Evolutionary conservation across 2,329 filamentous ascomycete species (phyloP).

Genomic region (Cladorrhinum sp.): DNA sequence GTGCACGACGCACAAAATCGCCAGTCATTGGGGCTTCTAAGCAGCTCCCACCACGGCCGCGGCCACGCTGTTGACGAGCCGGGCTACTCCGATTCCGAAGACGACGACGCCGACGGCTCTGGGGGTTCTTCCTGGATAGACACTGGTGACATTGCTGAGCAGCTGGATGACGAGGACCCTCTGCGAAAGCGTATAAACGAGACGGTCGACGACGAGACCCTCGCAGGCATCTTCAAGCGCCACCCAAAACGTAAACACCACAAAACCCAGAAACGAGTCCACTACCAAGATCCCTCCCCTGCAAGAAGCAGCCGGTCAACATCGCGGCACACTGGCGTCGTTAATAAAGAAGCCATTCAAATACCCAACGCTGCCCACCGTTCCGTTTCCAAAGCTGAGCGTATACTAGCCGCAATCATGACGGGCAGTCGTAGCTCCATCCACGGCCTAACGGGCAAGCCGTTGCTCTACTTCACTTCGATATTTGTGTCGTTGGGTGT

Average conservation of each 20-base stretch:
- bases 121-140: slow-evolving; percentile 75
- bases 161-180: slow-evolving; percentile 80
- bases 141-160: slow-evolving; percentile 91
- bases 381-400: slow-evolving; percentile 64
- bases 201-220: slow-evolving; percentile 61
- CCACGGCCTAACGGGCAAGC: slow-evolving; percentile 92
- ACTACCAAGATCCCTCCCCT: slow-evolving; percentile 55
- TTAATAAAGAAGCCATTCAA: slow-evolving; percentile 74
- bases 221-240: slow-evolving; percentile 49
- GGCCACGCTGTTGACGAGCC: slow-evolving; percentile 46
- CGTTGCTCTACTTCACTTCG: slow-evolving; percentile 92
- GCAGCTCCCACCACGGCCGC: slow-evolving; percentile 38
- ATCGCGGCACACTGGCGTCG: slow-evolving; percentile 39
- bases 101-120: slow-evolving; percentile 64
- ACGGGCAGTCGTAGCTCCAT: slow-evolving; percentile 71
- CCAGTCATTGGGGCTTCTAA: slow-evolving; percentile 46
- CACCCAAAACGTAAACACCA: slow-evolving; percentile 38
- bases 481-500: slow-evolving; percentile 85
- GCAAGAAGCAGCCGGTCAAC: slow-evolving; percentile 34
- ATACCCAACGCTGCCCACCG: slow-evolving; percentile 68
- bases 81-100: slow-evolving; percentile 52
- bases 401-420: slow-evolving; percentile 80
- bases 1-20: slow-evolving; percentile 33
- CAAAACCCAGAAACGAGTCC: slow-evolving; percentile 59
- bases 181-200: slow-evolving; percentile 67